Base-by-base conservation (phyloP, 768 basidiomycete genomes). In the Suillus weaverae region DNA sequence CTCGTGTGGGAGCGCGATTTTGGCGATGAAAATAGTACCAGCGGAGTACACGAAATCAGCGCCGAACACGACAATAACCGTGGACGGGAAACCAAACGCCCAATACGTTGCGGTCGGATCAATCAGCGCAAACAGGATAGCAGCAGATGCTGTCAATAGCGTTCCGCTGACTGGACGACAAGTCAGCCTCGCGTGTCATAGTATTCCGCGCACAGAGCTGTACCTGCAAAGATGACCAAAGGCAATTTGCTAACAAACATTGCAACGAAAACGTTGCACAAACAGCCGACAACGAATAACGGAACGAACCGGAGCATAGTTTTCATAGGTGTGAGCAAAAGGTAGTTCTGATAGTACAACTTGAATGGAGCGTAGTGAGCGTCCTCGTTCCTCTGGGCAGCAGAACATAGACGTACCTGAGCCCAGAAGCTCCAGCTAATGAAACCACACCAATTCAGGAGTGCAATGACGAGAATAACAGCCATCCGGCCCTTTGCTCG, bases 31-130 rank as follows among this genome's bases (percentile, higher is more conserved):
- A 66, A 70, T 91, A 92, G 70, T 87, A 88, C 6, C 84, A 51
- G 10, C 86, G 0, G 92, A 79, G 70, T 86, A 93, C 3, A 90
- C 86, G 67, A 94, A 91, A 70, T 94, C 92, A 2, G 87, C 90
- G n/a, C 92, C 92, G 56, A 91, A 81, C 14, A 92, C 91, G 30
- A 84, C 77, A 53, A 89, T 62, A 44, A 85, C 75, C 0, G 89
- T 83, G 1, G 88, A 83, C 0, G 91, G 89, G 74, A 94, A 94
- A 6, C 85, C 87, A 64, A 82, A 89, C 1, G 88, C 89, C 92
- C 92, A 94, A 69, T 88, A 94, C 1, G 86, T 75, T 9, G 78
- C 78, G 0, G 74, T 67, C 0, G 89, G 83, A 22, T 84, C 67
- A 66, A 92, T 89, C 4, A 90, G 67, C 2, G 91, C 91, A 69